Base-by-base conservation (phyloP, 225 moss, liverwort and hornwort genomes). In the Ulota crispa region DNA sequence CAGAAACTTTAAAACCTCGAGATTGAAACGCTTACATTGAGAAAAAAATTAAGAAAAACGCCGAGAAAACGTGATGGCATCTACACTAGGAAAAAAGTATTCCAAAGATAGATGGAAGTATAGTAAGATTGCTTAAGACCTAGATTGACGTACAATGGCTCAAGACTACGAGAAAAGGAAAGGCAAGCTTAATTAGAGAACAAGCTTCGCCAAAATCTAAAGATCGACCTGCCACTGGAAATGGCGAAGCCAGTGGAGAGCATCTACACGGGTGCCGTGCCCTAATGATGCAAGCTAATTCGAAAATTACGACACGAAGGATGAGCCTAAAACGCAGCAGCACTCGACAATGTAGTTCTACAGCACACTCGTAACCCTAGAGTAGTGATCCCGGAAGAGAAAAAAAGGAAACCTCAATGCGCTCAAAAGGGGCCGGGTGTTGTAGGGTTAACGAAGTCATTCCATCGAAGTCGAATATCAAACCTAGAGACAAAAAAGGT, bases 321-420 rank as follows among this genome's bases (percentile, higher is more conserved):
- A 14, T n/a, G 79, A 32, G 55, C 75, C 76, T 32, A 65, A 83
- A 80, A 7, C 42, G 45, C 52, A n/a, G 45, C 52, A n/a, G 26
- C 64, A 66, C 78, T 78, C 74, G 9, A 65, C 84, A 87, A 85
- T 84, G 82, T 71, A 43, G 80, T 72, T 31, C 74, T 74, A 47
- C 45, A 55, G 28, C 30, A 56, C 45, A 56, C 45, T 47, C 64
- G 23, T 36, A 83, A 77, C 72, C 85, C 80, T 73, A 83, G 52
- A 37, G 36, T 6, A 68, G 4, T 75, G 64, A 75, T 72, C 64
- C n/a, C 57, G 10, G 65, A 69, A 45, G 70, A 18, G 64, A 12
- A 12, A 4, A n/a, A n/a, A n/a, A n/a, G n/a, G 45, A 26, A 45
- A 83, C 69, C 71, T 70, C 83, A 83, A 76, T 80, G 82, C 31